Conservation (phyloP, 768 basidiomycete species). For the Podaxis sp. region DNA sequence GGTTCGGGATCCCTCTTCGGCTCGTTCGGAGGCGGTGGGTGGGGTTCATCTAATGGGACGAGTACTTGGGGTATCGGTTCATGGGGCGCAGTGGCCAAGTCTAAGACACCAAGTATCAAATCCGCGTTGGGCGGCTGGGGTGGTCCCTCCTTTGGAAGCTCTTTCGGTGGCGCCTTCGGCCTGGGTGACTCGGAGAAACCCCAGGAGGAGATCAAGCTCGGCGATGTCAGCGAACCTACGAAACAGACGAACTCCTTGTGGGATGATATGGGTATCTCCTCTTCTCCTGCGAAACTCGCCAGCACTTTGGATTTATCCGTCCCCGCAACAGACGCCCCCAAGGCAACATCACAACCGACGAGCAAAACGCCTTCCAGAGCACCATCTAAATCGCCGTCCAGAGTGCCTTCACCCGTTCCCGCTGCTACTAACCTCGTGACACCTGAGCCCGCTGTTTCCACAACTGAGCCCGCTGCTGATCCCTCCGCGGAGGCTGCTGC, state of each 20-base stretch:
- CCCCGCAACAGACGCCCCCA: neutral
- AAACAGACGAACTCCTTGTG: neutral
- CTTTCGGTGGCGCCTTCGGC: neutral
- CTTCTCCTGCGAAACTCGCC: neutral
- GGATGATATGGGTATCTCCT: neutral
- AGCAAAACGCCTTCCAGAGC: neutral
- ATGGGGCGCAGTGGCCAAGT: constrained; percentile 11
- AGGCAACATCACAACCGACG: neutral
- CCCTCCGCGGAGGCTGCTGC: neutral
- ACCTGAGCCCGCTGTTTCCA: neutral
- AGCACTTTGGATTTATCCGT: neutral
- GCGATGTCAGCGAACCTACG: neutral
- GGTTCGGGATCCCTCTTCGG: constrained; percentile 16
- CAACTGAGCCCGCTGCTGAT: neutral
- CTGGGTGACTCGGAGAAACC: neutral
- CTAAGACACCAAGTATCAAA: constrained; percentile 3
- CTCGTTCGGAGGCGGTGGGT: neutral
- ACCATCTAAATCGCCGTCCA: neutral
- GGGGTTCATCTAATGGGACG: neutral
- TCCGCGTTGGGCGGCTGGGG: neutral
- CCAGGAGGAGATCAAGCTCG: constrained; percentile 6
- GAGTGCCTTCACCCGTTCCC: neutral
- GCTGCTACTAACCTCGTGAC: neutral
- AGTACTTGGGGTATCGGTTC: neutral
- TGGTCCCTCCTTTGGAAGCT: constrained; percentile 7